phyloP scores from a whole-genome alignment of 2,329 filamentous ascomycete species.

The Alternaria postmessia region DNA sequence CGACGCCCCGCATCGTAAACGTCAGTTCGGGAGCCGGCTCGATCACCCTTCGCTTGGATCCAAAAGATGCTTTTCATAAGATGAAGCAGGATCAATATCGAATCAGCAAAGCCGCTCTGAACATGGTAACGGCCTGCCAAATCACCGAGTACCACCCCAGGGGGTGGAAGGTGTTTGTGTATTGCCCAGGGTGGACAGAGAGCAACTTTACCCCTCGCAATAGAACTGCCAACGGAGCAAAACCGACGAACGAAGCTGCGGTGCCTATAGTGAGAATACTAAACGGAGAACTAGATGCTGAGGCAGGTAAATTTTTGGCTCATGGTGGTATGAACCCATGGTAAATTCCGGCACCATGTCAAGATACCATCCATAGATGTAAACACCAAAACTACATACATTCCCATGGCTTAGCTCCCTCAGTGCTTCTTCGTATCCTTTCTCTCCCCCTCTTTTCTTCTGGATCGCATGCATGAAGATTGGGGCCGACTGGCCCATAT shows the following conservation, averaged over 20 bases:
- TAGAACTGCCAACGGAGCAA: background rate
- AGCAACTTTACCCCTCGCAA: background rate
- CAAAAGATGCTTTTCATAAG: too few species aligned
- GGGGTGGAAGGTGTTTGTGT: background rate
- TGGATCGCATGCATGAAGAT: too few species aligned
- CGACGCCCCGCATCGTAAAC: background rate
- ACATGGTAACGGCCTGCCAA: background rate
- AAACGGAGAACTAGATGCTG: background rate
- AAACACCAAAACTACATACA: too few species aligned
- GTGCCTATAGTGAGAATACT: background rate
- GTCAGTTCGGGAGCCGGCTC: too few species aligned
- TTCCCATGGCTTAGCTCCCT: too few species aligned
- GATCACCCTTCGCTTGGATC: too few species aligned
- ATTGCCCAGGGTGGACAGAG: background rate
- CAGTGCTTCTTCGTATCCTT: too few species aligned
- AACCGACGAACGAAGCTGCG: background rate
- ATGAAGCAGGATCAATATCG: too few species aligned
- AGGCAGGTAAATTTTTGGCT: background rate
- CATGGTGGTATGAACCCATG: background rate
- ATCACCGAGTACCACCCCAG: background rate
- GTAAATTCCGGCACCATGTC: background rate
- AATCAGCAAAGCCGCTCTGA: background rate
- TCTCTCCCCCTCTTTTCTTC: too few species aligned
- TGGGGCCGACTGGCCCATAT: too few species aligned
- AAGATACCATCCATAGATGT: too few species aligned